Evolutionary conservation across 2,329 filamentous ascomycete species (phyloP).

Genomic region (Aspergillus brunneoviolaceus): DNA sequence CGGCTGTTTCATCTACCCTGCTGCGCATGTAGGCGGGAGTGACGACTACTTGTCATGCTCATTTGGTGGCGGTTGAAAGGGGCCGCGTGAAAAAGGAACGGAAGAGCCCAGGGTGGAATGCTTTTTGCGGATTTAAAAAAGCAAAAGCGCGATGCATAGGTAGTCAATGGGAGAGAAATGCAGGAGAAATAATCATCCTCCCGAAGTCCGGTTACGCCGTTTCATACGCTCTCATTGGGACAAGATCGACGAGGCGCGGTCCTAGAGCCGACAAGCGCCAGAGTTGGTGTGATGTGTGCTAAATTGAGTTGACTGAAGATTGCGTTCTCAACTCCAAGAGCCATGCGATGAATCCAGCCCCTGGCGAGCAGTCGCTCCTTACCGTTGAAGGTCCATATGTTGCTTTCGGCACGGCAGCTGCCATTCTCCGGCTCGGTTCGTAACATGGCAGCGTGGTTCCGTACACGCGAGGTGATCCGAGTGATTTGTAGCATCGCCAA

Average conservation of each 20-base stretch:
- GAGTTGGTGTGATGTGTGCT: not conserved
- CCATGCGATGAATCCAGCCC: no score
- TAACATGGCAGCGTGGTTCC: slow-evolving; percentile 13
- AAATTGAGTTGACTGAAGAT: not conserved
- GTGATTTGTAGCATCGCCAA: not conserved
- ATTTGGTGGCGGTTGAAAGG: slow-evolving; percentile 9
- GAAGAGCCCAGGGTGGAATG: not conserved
- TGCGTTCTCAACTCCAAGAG: not conserved
- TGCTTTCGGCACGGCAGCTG: slow-evolving; percentile 9
- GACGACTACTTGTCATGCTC: slow-evolving; percentile 1
- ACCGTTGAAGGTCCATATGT: not conserved
- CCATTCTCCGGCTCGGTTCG: slow-evolving; percentile 17
- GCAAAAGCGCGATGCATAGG: not conserved
- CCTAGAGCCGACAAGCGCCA: slow-evolving; percentile 1
- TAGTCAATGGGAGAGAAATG: not conserved
- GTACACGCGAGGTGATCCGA: slow-evolving; percentile 13
- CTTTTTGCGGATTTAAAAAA: not conserved
- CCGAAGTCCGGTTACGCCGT: slow-evolving; percentile 7
- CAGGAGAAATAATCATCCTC: slow-evolving; percentile 1
- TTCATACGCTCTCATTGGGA: slow-evolving; percentile 8
- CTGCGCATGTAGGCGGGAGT: not conserved
- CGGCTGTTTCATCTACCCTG: slow-evolving; percentile 10
- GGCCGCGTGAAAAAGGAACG: not conserved
- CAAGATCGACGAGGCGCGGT: slow-evolving; percentile 15
- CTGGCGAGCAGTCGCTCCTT: not conserved